A percentile compares a stretch with the other conserved stretches of the same genome.
phyloP scores from a whole-genome alignment of 768 basidiomycete genomes.

The Leucosporidium yakuticum region DNA sequence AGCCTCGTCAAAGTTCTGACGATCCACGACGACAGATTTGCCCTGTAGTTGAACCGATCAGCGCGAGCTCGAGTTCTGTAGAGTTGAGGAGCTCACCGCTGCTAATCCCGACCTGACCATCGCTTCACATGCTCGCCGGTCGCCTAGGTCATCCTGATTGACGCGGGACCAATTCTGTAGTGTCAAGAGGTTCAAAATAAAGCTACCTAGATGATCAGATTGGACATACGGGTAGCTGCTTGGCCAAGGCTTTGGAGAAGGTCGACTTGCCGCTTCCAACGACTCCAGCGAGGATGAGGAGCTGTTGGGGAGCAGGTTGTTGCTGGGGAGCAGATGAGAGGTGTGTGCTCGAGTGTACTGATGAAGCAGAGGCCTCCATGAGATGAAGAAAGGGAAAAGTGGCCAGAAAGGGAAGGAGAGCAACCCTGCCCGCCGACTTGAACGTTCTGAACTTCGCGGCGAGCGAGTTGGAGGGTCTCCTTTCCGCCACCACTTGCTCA shows the following conservation, averaged over 20 bases:
- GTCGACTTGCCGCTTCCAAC: conserved; percentile 28
- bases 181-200: background rate
- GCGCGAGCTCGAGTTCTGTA: background rate
- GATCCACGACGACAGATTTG: conserved; percentile 22
- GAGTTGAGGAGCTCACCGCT: background rate
- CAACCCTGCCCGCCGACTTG: too few relatives aligned
- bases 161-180: conserved; percentile 24
- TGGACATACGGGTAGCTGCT: conserved; percentile 11
- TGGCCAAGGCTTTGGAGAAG: conserved; percentile 2
- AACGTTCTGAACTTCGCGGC: too few relatives aligned
- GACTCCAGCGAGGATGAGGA: conserved; percentile 29
- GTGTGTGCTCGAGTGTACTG: too few relatives aligned
- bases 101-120: conserved; percentile 4
- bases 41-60: background rate
- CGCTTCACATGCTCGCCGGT: conserved; percentile 25
- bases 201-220: rapidly evolving
- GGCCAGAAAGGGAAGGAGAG: too few relatives aligned
- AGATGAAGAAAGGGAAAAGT: too few relatives aligned
- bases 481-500: too few relatives aligned
- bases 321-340: background rate
- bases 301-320: conserved; percentile 6
- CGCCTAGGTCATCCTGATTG: conserved; percentile 32
- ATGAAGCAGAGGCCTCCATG: too few relatives aligned
- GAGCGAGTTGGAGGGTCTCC: too few relatives aligned
- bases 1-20: conserved; percentile 31